Evolutionary conservation across 2,329 filamentous ascomycete genomes (phyloP), one percentile per base, ranked within the genome.

Genomic region (Ophiobolus disseminans): DNA sequence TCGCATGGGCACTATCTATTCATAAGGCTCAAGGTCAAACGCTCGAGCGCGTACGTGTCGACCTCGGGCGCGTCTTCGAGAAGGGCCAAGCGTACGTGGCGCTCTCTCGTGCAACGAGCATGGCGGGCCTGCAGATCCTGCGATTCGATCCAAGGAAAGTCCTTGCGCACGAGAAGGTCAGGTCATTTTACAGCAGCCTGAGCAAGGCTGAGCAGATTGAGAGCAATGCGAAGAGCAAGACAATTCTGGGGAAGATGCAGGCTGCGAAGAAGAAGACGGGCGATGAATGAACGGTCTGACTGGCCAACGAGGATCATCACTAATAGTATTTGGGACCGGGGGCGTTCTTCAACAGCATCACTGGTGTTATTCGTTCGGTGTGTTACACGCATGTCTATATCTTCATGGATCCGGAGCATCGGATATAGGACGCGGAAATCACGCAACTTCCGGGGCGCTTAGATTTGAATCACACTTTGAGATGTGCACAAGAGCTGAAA

Each of bases 11-110:
- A 2, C 77, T 99, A 16, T 96, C 91, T 1, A 99, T 99, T 50
- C 94, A 99, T 78, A 99, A 99, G 75, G 94, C 94, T 1, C 93
- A 97, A 70, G 93, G 93, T 1, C 93, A 97, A 72, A 97, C 93
- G 1, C 78, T 97, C 20, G 91, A 96, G 66, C 83, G 93, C 40
- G 94, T 99, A 50, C 96, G 96, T 68, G 94, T 99, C 20, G 91
- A 99, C 69, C 80, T 99, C 0, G 89, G 91, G 22, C 88, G 85
- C 53, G 90, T 96, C 1, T 99, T 99, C 63, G 94, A 99, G 71
- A 97, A 96, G 73, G 94, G 94, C 0, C 94, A 99, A 73, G 94
- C 94, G 5, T 99, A 99, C 68, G 94, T 99, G 41, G 94, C 94
- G 41, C 84, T 99, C 11, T 96, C 90, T 78, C 89, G 94, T 74